Conservation (phyloP, 1,284 basidiomycete species). For the Anthracocystis panici-leucophaei region DNA sequence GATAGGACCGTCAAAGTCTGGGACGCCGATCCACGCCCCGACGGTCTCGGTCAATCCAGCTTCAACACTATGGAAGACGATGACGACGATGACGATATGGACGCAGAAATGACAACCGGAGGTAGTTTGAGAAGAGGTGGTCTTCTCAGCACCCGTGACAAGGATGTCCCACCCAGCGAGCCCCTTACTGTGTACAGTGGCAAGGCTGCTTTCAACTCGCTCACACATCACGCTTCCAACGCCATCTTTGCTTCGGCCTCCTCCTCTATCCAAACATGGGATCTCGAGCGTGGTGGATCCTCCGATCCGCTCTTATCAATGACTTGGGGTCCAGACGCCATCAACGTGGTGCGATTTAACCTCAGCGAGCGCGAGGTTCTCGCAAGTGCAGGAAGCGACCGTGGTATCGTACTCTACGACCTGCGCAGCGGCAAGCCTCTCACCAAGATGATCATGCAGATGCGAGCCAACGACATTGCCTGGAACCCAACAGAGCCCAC, state of each 20-base stretch:
- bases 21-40: constrained; percentile 73
- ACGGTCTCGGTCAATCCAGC: constrained; percentile 67
- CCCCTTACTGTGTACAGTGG: constrained; percentile 65
- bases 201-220: constrained; percentile 75
- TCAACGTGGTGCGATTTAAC: constrained; percentile 90
- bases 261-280: constrained; percentile 95
- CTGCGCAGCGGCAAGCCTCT: constrained; percentile 95
- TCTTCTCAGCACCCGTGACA: constrained; percentile 60
- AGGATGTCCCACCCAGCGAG: constrained; percentile 53
- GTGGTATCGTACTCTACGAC: constrained; percentile 95
- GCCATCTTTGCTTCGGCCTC: constrained; percentile 93
- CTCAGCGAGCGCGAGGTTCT: constrained; percentile 91
- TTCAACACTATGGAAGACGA: constrained; percentile 53
- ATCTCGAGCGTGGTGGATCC: constrained; percentile 83
- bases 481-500: constrained; percentile 98
- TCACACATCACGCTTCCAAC: constrained; percentile 91
- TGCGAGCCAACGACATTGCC: constrained; percentile 80
- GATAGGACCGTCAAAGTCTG: constrained; percentile 93
- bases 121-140: constrained; percentile 52
- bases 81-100: constrained; percentile 67
- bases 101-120: constrained; percentile 52
- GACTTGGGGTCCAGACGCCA: constrained; percentile 77
- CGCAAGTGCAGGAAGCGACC: constrained; percentile 91
- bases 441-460: constrained; percentile 85
- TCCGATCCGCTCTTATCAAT: constrained; percentile 73